phyloP scores from a whole-genome alignment of 2,329 filamentous ascomycete genomes.

The Fusarium incarnatum region DNA sequence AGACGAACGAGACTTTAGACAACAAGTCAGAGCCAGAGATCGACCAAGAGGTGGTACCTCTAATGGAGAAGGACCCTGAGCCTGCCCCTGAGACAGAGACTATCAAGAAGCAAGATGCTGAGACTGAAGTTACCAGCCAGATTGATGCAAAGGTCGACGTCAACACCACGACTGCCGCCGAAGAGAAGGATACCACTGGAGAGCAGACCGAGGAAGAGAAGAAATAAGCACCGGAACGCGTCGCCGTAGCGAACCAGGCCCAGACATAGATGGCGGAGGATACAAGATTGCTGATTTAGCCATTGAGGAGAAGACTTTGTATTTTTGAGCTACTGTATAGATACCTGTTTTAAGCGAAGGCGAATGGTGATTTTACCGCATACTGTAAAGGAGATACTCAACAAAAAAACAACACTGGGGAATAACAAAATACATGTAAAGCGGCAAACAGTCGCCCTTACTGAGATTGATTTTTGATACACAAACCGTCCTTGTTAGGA shows the following conservation, averaged over 20 bases:
- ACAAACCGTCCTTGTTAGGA: conserved; percentile 32
- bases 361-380: conserved; percentile 47
- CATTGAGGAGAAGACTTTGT: conserved; percentile 36
- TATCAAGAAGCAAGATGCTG: conserved; percentile 3
- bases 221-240: conserved; percentile 23
- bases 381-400: conserved; percentile 30
- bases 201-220: conserved; percentile 23
- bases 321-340: conserved; percentile 44
- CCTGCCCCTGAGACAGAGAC: conserved; percentile 6
- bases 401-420: conserved; percentile 10
- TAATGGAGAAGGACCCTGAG: conserved; percentile 26
- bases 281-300: conserved; percentile 33
- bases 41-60: conserved; percentile 18
- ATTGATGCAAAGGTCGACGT: conserved; percentile 21
- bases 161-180: not conserved
- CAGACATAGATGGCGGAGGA: conserved; percentile 34
- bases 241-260: conserved; percentile 23
- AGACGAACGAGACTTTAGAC: conserved; percentile 12
- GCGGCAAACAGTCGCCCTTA: conserved; percentile 25
- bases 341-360: conserved; percentile 50
- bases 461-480: conserved; percentile 43
- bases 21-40: conserved; percentile 15
- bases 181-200: conserved; percentile 28
- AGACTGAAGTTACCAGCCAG: conserved; percentile 13
- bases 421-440: conserved; percentile 16